Percentiles rank a stretch among this genome's conserved stretches.
phyloP scores from a whole-genome alignment of 2,329 filamentous ascomycete species.

The Cladosporium sp. region DNA sequence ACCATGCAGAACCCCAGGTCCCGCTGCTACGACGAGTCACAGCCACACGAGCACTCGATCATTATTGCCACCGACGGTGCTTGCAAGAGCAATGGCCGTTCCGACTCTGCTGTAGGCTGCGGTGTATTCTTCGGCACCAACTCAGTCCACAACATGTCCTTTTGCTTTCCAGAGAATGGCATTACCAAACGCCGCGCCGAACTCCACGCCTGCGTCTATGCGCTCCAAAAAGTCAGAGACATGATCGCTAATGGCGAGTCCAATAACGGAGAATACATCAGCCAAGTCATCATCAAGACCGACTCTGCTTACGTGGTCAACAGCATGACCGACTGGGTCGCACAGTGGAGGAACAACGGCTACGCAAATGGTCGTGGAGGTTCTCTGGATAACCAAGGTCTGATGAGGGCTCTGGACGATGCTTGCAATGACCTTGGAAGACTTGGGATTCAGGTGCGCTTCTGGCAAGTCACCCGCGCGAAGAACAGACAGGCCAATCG shows the following conservation, averaged over 20 bases:
- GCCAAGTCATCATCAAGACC: conserved; percentile 26
- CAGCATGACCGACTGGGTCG: conserved; percentile 30
- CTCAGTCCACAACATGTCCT: conserved; percentile 9
- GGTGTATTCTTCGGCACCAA: conserved; percentile 18
- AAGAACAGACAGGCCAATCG: neutral
- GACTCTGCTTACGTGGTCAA: conserved; percentile 33
- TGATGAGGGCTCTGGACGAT: conserved; percentile 22
- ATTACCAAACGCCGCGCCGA: conserved; percentile 18
- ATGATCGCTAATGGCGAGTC: conserved; percentile 6
- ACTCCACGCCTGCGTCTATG: conserved; percentile 20
- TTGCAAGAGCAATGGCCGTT: conserved; percentile 20
- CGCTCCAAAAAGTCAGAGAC: conserved; percentile 12
- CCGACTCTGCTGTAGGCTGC: conserved; percentile 13
- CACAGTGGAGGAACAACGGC: conserved; percentile 29
- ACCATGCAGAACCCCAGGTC: too few species aligned
- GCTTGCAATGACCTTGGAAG: conserved; percentile 15
- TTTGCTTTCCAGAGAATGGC: conserved; percentile 7
- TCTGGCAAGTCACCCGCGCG: conserved; percentile 23
- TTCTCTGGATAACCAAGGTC: conserved; percentile 21
- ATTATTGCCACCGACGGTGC: conserved; percentile 24
- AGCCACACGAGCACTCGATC: conserved; percentile 23
- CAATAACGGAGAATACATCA: conserved; percentile 5
- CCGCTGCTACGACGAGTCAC: too few species aligned
- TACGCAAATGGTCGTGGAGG: conserved; percentile 24
- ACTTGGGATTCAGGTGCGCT: conserved; percentile 21